Evolutionary conservation across 257 asterid species (phyloP), one percentile per base, ranked within the genome.

Genomic region (Hygrophila difformis): DNA sequence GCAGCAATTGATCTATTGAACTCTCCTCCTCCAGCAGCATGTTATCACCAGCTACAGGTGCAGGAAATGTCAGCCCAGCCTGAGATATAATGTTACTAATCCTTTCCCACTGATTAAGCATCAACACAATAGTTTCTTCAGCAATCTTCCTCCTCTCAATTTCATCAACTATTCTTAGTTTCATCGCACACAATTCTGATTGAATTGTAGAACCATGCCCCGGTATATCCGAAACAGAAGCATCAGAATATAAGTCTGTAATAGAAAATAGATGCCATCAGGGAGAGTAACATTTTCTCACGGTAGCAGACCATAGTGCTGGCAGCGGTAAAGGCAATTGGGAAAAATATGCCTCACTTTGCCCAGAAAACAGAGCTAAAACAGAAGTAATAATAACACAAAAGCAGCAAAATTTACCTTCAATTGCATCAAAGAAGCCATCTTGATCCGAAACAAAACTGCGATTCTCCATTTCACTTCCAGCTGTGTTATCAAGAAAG

Each of bases 401-500:
- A n/a, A n/a, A n/a, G n/a, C n/a, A n/a, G n/a, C n/a, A n/a, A n/a
- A n/a, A 10, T n/a, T 8, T 67, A 84, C 95, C 95, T 33, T 87
- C 97, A 54, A 51, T 67, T 1, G 97, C 97, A 57, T 88, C 97
- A 22, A 81, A 80, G 49, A 81, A 88, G 9, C 81, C 94, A 39
- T 82, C 85, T 34, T 62, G 79, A 38, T 68, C 62, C 10, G 93
- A 81, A 20, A 50, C 66, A 55, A 64, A 69, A 71, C 97, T n/a
- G n/a, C n/a, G n/a, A n/a, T n/a, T 81, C 57, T 67, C 67, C 51
- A 75, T 23, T 36, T 77, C 92, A 44, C 54, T n/a, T 42, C 64
- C 79, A 26, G 8, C 31, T 8, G 4, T 8, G 31, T 67, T 56
- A 62, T 76, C 87, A 26, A 65, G 55, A 71, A 52, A 59, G 26